These are phyloP conservation scores for Ustilago vetiveriae DNA, from an alignment of 1,284 basidiomycete species.

Conservation along the genomic window DNA sequence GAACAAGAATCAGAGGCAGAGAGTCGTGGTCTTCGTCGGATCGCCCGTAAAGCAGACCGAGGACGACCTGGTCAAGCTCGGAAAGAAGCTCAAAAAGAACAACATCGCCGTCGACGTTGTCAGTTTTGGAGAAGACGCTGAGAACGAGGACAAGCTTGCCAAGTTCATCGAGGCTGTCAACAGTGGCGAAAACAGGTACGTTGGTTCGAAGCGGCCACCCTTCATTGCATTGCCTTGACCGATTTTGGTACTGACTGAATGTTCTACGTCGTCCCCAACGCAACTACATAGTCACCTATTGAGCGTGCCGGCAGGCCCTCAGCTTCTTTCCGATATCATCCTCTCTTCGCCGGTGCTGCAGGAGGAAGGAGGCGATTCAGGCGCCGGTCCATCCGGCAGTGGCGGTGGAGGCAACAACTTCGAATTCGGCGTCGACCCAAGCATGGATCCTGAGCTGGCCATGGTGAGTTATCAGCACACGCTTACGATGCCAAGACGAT, in stretches of 20 bases:
- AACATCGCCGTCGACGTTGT: constrained; percentile 95
- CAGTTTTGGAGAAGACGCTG: constrained; percentile 74
- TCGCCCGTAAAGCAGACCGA: constrained; percentile 73
- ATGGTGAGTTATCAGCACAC: constrained; percentile 74
- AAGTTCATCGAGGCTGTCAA: constrained; percentile 81
- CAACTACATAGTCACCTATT: constrained; percentile 74
- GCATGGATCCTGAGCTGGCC: constrained; percentile 93
- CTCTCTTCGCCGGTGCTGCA: constrained; percentile 83
- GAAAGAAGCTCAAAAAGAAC: constrained; percentile 99
- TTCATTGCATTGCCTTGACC: no score
- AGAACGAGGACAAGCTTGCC: constrained; percentile 73
- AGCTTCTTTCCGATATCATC: constrained; percentile 84
- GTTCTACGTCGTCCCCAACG: no score
- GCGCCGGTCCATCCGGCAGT: constrained; percentile 68
- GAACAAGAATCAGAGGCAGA: constrained; percentile 96
- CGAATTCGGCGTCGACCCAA: constrained; percentile 92
- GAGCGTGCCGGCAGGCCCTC: constrained; percentile 77
- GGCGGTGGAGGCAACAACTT: constrained; percentile 69
- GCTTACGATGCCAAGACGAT: no score
- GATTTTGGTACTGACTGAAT: no score
- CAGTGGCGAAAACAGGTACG: constrained; percentile 83
- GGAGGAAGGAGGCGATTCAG: constrained; percentile 73
- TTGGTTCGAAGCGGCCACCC: not conserved
- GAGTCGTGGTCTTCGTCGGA: constrained; percentile 91
- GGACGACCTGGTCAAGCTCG: constrained; percentile 74